Evolutionary conservation across 441 rosid species (phyloP).

Genomic region (Geranium incanum): DNA sequence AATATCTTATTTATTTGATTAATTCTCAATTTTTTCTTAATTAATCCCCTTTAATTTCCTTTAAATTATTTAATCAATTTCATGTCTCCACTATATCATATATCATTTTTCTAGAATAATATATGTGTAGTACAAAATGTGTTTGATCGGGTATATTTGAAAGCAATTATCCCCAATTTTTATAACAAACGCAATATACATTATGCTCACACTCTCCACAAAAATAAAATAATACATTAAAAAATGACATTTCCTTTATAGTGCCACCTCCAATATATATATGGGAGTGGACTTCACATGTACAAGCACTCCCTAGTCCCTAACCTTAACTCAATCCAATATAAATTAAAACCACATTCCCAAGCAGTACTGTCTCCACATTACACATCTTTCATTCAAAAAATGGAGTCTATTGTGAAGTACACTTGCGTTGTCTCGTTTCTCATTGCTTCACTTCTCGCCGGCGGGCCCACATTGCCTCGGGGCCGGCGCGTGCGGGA

Average conservation of each 20-base stretch:
- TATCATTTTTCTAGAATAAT: no score
- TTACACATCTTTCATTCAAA: conserved; percentile 8
- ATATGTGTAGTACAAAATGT: no score
- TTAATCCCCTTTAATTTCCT: no score
- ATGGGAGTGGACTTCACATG: conserved; percentile 27
- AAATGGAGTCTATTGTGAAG: conserved; percentile 37
- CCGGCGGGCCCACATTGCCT: conserved; percentile 30
- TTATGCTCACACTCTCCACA: no score
- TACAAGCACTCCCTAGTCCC: background rate
- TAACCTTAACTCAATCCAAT: conserved; percentile 15
- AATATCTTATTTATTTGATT: no score
- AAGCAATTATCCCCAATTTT: no score
- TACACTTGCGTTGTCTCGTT: conserved; percentile 21
- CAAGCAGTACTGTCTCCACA: conserved; percentile 21
- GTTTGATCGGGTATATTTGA: no score
- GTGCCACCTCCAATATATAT: conserved; percentile 54
- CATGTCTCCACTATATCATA: no score
- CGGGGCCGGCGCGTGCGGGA: conserved; percentile 21
- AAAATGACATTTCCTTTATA: conserved; percentile 13
- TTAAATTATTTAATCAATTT: no score
- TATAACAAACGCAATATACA: no score
- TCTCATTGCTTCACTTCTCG: conserved; percentile 30
- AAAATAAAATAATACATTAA: background rate
- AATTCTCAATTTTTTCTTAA: no score
- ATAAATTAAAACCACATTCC: conserved; percentile 30